Conservation (phyloP, 1,284 basidiomycete species). For the Neonothopanus nambi region DNA sequence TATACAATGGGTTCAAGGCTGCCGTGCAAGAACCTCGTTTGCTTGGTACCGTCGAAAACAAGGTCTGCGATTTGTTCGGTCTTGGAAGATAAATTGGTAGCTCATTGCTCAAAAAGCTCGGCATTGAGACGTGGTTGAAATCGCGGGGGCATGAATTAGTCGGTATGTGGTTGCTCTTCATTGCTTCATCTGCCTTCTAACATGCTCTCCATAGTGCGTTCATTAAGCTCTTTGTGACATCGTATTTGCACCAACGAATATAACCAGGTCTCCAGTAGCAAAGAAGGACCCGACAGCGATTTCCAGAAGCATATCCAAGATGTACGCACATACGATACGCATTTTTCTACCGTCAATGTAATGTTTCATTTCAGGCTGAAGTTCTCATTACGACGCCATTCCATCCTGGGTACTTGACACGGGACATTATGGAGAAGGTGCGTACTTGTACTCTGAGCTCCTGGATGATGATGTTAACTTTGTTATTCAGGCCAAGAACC, state of each 20-base stretch:
- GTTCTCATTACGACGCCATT: conserved; percentile 90
- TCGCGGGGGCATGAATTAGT: conserved; percentile 78
- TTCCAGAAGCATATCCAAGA: conserved; percentile 90
- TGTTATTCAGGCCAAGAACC: conserved; percentile 71
- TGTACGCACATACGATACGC: conserved; percentile 46
- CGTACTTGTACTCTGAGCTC: not conserved
- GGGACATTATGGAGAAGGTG: conserved; percentile 72
- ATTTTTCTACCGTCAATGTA: not conserved
- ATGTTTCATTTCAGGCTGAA: conserved; percentile 52
- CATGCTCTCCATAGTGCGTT: not conserved
- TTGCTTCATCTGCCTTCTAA: no score
- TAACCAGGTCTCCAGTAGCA: conserved; percentile 45
- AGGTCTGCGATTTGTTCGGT: conserved; percentile 42
- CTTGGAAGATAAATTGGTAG: not conserved
- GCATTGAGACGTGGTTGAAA: conserved; percentile 71
- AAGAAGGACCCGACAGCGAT: conserved; percentile 83
- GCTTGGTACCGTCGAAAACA: conserved; percentile 89
- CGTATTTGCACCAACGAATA: conserved; percentile 26
- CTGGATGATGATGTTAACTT: not conserved
- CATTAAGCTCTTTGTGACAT: conserved; percentile 9
- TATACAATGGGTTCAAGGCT: conserved; percentile 74
- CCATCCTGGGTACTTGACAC: conserved; percentile 88
- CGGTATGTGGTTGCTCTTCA: conserved; percentile 62
- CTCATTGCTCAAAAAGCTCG: conserved; percentile 52
- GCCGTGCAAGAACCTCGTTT: conserved; percentile 82